Conservation (phyloP, 2,329 filamentous ascomycete genomes). For the Elsinoe arachidis region DNA sequence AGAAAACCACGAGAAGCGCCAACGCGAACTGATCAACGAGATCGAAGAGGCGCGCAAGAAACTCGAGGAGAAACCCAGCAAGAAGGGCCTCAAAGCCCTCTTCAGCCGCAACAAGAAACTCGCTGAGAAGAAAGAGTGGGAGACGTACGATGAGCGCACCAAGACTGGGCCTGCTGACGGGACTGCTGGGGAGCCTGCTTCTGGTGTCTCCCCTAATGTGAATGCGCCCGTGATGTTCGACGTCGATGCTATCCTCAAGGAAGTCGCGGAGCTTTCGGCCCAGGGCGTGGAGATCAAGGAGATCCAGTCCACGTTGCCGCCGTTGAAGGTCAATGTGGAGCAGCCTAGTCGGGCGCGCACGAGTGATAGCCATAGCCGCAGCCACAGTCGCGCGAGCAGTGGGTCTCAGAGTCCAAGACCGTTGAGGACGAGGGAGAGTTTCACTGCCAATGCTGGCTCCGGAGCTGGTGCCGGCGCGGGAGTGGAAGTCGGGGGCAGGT, state of each 20-base stretch:
- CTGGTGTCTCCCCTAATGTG: no score
- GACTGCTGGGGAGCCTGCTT: constrained; percentile 33
- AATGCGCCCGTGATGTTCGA: constrained; percentile 67
- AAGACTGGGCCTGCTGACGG: constrained; percentile 42
- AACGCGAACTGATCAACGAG: constrained; percentile 89
- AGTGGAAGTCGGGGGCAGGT: not conserved
- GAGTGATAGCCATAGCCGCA: not conserved
- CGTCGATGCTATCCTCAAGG: constrained; percentile 74
- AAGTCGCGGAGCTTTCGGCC: constrained; percentile 63
- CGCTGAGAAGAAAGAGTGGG: constrained; percentile 78
- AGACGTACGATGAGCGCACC: constrained; percentile 71
- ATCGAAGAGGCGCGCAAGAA: constrained; percentile 90
- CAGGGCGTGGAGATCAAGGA: constrained; percentile 73
- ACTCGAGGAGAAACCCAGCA: constrained; percentile 67
- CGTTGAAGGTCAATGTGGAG: constrained; percentile 62
- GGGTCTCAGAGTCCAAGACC: constrained; percentile 25
- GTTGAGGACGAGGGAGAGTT: constrained; percentile 31
- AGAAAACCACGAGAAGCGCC: constrained; percentile 77
- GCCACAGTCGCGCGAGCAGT: not conserved
- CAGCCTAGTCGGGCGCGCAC: constrained; percentile 1
- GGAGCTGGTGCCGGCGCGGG: no score
- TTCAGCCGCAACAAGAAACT: constrained; percentile 76
- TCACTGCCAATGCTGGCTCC: constrained; percentile 15
- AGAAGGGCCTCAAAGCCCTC: constrained; percentile 59
- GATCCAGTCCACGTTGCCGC: constrained; percentile 77